Conservation (phyloP, 495 filamentous ascomycete genomes). For the Rusavskia elegans region DNA sequence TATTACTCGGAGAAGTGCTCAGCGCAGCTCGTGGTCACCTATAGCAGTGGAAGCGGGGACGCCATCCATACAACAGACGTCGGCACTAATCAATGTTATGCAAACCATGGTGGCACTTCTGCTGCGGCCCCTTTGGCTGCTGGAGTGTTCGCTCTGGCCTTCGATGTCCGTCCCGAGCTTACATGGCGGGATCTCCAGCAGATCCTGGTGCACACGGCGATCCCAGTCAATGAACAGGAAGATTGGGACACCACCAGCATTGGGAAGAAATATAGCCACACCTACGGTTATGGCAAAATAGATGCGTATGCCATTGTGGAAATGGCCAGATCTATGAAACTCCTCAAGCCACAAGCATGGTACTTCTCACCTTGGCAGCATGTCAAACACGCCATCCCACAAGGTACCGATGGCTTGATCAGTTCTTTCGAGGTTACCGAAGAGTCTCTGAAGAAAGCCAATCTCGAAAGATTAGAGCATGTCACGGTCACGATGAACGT, state of each 20-base stretch:
- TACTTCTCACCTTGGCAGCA: slow-evolving; percentile 83
- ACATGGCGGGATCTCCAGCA: slow-evolving; percentile 94
- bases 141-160: slow-evolving; percentile 82
- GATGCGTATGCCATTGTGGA: slow-evolving; percentile 79
- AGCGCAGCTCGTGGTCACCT: slow-evolving; percentile 86
- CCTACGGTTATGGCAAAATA: slow-evolving; percentile 88
- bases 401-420: slow-evolving; percentile 67
- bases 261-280: slow-evolving; percentile 80
- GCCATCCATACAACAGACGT: slow-evolving; percentile 95
- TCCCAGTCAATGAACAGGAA: slow-evolving; percentile 61
- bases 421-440: slow-evolving; percentile 63
- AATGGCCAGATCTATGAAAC: slow-evolving; percentile 66
- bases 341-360: slow-evolving; percentile 96
- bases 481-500: slow-evolving; percentile 97
- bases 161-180: slow-evolving; percentile 72
- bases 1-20: slow-evolving; percentile 94
- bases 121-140: slow-evolving; percentile 86
- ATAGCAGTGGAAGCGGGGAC: slow-evolving; percentile 79
- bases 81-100: slow-evolving; percentile 61
- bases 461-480: slow-evolving; percentile 76
- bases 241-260: slow-evolving; percentile 70
- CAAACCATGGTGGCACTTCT: slow-evolving; percentile 81
- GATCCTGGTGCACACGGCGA: slow-evolving; percentile 67
- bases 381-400: slow-evolving; percentile 70
- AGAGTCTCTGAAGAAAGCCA: slow-evolving; percentile 62